Evolutionary conservation across 208 protist species (phyloP), one percentile per base, ranked within the genome.

Genomic region (Crithidia thermophila): DNA sequence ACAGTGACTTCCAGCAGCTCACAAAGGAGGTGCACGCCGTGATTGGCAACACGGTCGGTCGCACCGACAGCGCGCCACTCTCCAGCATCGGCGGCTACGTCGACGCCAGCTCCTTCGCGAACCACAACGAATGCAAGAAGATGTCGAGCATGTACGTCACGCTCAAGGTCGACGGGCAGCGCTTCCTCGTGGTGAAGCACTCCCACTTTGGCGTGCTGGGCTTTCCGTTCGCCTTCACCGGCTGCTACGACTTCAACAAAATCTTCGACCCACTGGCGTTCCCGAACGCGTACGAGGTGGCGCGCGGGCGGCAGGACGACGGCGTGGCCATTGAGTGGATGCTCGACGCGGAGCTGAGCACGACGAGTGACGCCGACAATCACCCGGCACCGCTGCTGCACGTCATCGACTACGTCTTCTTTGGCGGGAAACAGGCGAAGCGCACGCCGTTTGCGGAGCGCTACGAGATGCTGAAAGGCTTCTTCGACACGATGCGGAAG

Each of bases 361-460:
- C 81, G 21, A 59, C 72, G 42, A 36, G 49, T 33, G 27, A 50
- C 21, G 39, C 50, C 6, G 13, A 23, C 18, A 40, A 20, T 13
- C 53, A 61, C 37, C 61, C 69, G 6, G 42, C 36, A 11, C 81
- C 72, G n/a, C 63, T 64, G 11, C 66, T 94, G 56, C 83, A 88
- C 72, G 73, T 94, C 53, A 84, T 96, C 36, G 91, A 96, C 72
- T 92, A 67, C 57, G 21, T 94, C 53, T 96, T 91, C 75, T 87
- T 96, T 58, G 85, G 85, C 60, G 84, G 86, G 10, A 74, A 80
- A 36, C 77, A 81, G 31, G 91, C 58, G 0, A 84, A 81, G 36
- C 62, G 70, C 18, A 76, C 78, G 6, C 57, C 27, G 10, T 96
- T 96, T 60, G 63, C 59, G 16, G 36, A 67, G 33, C 78, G 91